Evolutionary conservation across 2,329 filamentous ascomycete species (phyloP), one percentile per base, ranked within the genome.

Genomic region (Dothideomycetes sp.): DNA sequence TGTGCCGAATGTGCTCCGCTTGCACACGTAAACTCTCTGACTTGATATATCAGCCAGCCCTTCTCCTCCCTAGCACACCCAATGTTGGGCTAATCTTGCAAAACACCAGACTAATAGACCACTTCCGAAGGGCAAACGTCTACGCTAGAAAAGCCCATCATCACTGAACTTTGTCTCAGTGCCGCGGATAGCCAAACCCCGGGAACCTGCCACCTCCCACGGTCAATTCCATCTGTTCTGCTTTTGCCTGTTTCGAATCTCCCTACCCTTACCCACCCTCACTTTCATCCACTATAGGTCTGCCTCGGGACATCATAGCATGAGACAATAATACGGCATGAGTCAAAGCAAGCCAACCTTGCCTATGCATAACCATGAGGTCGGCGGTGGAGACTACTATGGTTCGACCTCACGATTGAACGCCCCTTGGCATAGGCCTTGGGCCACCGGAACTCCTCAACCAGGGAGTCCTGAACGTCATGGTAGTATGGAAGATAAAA

Each of bases 281-380:
- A 7, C 22, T 24, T 7, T 7, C 7, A 24, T n/a, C n/a, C n/a
- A n/a, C n/a, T n/a, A n/a, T n/a, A n/a, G n/a, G n/a, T n/a, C n/a
- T n/a, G n/a, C n/a, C n/a, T n/a, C n/a, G n/a, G n/a, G n/a, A n/a
- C n/a, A n/a, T n/a, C n/a, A n/a, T n/a, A n/a, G n/a, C n/a, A 24
- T 24, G 22, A 24, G 7, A 24, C 22, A 11, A 24, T 24, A 24
- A 24, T 11, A 11, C 7, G 22, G 12, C 7, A 24, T 24, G 22
- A 24, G 7, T 24, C 22, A 7, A 11, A 24, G 22, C 22, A 24
- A 24, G 22, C 7, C 12, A 11, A 7, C 22, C 22, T 24, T 24
- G 22, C 22, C 8, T 10, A 39, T 39, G 35, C 19, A 39, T 4
- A n/a, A 39, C 35, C 13, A 39, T 24, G 37, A 40, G 11, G n/a